Base-by-base conservation (phyloP, 2,329 filamentous ascomycete species). In the Neospermospora avenae region DNA sequence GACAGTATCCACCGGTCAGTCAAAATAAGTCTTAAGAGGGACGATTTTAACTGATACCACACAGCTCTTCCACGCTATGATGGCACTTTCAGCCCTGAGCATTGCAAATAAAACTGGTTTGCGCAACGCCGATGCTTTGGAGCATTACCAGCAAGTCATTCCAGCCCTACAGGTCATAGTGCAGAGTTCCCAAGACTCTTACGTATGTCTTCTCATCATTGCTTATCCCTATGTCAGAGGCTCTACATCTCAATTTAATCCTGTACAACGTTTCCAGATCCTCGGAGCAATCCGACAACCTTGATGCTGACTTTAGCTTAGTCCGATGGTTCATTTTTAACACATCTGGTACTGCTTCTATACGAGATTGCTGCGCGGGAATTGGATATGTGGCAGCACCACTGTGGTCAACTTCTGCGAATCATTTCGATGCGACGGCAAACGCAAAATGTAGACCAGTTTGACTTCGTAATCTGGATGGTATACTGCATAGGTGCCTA, bases 401-500 rank as follows among this genome's bases (percentile, higher is more conserved):
- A 84, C 65, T 75, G 83, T 54, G 77, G 77, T 28, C 81, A 80
- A 39, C 72, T 85, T 4, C 71, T 78, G 8, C 77, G 77, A 54
- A 80, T 84, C 46, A 74, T 79, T 1, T 69, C 78, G 24, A 74
- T 81, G 58, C 75, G 82, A 60, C 75, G 73, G 24, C 72, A 77
- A n/a, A 70, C 75, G n/a, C 72, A 76, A 58, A 73, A 74, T 10
- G 71, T 69, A 3, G 80, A 82, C 62, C 73, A 74, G 28, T 79
- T 78, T 60, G 77, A 78, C 2, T 81, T 80, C 63, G 74, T 84
- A 4, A 69, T 84, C 16, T 84, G 81, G 80, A 78, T 76, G 70
- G 76, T 83, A 39, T 79, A 78, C 65, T 76, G 77, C 58, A 77
- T 85, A 46, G 83, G 85, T 65, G 72, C 82, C n/a, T 79, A 83